A percentile compares a stretch with the other conserved stretches of the same genome.
phyloP scores from a whole-genome alignment of 441 rosid species.

The Adansonia gregorii region DNA sequence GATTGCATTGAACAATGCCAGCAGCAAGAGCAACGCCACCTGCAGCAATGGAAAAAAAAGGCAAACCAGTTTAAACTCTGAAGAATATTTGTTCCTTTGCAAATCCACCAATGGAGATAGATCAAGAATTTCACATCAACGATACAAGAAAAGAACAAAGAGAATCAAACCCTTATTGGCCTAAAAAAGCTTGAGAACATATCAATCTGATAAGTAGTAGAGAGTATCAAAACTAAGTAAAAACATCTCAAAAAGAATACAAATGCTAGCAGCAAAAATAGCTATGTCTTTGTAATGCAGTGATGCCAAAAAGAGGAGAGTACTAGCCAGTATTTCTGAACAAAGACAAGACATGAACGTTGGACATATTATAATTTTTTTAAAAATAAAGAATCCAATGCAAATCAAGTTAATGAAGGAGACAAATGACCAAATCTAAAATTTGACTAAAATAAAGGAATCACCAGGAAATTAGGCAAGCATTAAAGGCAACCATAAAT shows the following conservation, averaged over 20 bases:
- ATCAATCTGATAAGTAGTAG: conserved; percentile 1
- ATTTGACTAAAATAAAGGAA: conserved; percentile 5
- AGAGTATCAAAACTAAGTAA: neutral
- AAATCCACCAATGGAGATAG: neutral
- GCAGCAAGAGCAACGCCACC: conserved; percentile 92
- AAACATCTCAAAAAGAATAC: conserved; percentile 1
- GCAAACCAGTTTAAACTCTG: neutral
- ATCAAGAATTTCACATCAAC: neutral
- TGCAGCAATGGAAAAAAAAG: conserved; percentile 26
- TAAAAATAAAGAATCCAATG: neutral
- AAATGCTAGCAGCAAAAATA: conserved; percentile 13
- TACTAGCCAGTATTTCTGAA: neutral
- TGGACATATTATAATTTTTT: neutral
- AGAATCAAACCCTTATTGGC: neutral
- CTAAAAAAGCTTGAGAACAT: neutral
- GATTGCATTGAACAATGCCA: conserved; percentile 66
- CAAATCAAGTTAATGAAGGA: conserved; percentile 4
- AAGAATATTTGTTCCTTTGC: neutral
- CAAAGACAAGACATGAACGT: neutral
- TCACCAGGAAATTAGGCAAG: neutral
- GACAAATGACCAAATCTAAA: neutral
- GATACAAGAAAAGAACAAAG: neutral
- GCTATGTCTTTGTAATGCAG: neutral
- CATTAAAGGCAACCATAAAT: neutral
- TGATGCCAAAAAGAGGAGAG: neutral